These are phyloP conservation scores for Saturnispora saitoi DNA, from an alignment of 805 yeast genomes.

Conservation along the genomic window DNA sequence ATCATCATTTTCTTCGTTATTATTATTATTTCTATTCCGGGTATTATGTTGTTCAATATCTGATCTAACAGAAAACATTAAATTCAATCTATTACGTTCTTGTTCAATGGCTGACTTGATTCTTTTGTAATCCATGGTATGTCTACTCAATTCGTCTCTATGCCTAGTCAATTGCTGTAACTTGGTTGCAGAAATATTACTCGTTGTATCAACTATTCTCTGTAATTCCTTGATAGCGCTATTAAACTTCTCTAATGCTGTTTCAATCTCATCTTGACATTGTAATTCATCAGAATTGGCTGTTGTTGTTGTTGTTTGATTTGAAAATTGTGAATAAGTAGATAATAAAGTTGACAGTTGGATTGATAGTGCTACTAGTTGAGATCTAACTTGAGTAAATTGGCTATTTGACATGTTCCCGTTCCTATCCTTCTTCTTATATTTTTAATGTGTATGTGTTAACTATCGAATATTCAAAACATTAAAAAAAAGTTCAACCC, in stretches of 20 bases:
- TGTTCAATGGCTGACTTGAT: slow-evolving; percentile 39
- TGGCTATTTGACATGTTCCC: slow-evolving; percentile 21
- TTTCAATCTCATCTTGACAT: slow-evolving; percentile 42
- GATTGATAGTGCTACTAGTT: slow-evolving; percentile 61
- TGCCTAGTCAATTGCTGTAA: slow-evolving; percentile 78
- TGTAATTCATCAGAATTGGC: slow-evolving; percentile 24
- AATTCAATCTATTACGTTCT: slow-evolving; percentile 68
- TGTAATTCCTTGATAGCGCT: slow-evolving; percentile 41
- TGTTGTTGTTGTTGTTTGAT: slow-evolving; percentile 39
- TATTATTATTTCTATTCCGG: slow-evolving; percentile 24
- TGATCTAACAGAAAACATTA: slow-evolving; percentile 65
- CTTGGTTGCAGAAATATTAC: slow-evolving; percentile 54
- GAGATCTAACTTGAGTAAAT: slow-evolving; percentile 60
- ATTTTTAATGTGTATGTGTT: not conserved
- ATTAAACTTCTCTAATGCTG: slow-evolving; percentile 43
- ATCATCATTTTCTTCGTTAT: slow-evolving; percentile 16
- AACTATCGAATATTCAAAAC: not conserved
- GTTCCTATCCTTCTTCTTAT: not conserved
- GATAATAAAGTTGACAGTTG: slow-evolving; percentile 50
- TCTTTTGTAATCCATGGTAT: slow-evolving; percentile 51
- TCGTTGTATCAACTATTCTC: slow-evolving; percentile 40
- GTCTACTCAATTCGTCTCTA: slow-evolving; percentile 65
- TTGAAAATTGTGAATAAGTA: slow-evolving; percentile 46
- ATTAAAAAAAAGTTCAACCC: slow-evolving; percentile 4
- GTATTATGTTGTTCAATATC: slow-evolving; percentile 65